phyloP scores from a whole-genome alignment of 495 filamentous ascomycete species.

The Hypomontagnella submonticulosa region DNA sequence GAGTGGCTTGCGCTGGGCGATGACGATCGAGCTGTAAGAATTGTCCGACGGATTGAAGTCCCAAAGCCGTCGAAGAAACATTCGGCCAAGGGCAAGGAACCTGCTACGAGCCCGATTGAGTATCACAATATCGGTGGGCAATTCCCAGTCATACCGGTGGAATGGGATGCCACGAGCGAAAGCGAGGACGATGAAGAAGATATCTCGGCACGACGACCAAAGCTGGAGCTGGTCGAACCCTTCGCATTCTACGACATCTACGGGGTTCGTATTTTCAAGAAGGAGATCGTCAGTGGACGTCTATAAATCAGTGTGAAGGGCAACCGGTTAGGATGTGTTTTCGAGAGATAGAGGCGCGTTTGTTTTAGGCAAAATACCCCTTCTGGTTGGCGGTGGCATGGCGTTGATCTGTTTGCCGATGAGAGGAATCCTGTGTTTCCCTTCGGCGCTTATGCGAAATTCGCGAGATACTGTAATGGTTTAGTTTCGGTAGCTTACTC shows the following conservation, averaged over 20 bases:
- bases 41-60: slow-evolving; percentile 48
- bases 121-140: background rate
- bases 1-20: slow-evolving; percentile 64
- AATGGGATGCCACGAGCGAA: slow-evolving; percentile 47
- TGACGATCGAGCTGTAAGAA: slow-evolving; percentile 53
- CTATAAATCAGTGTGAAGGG: slow-evolving; percentile 38
- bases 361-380: slow-evolving; percentile 31
- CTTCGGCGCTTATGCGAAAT: background rate
- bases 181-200: slow-evolving; percentile 50
- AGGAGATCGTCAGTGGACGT: slow-evolving; percentile 56
- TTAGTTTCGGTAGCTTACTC: too few species aligned
- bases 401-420: slow-evolving; percentile 4
- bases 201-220: slow-evolving; percentile 21
- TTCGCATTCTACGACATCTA: slow-evolving; percentile 59
- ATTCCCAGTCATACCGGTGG: slow-evolving; percentile 40
- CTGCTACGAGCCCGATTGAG: background rate
- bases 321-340: background rate
- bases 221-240: slow-evolving; percentile 53
- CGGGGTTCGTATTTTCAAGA: slow-evolving; percentile 62
- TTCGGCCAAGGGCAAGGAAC: slow-evolving; percentile 49
- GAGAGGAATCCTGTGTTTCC: background rate
- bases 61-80: slow-evolving; percentile 42
- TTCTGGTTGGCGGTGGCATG: slow-evolving; percentile 7
- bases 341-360: background rate
- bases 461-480: too few species aligned